A percentile compares a stretch with the other conserved stretches of the same genome.
These are phyloP conservation scores for Stephania yunnanensis DNA, from an alignment of 164 flowering plant species.

Conservation along the genomic window DNA sequence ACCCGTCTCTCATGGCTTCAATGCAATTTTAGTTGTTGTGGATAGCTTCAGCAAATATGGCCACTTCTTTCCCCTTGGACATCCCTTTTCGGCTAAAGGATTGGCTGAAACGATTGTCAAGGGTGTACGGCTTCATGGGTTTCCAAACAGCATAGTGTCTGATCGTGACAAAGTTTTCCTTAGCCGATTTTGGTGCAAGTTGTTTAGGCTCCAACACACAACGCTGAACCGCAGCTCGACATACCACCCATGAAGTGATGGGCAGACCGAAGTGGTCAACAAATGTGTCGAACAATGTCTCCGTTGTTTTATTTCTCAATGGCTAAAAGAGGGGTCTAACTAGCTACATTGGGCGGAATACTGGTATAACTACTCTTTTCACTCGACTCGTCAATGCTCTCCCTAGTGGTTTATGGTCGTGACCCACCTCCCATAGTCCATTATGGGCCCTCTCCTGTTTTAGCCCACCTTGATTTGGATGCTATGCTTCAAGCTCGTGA, in stretches of 20 bases:
- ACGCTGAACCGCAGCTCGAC: background rate
- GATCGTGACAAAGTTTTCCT: background rate
- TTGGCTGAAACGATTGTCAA: background rate
- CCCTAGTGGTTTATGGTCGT: too few species aligned
- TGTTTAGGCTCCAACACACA: background rate
- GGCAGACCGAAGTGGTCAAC: background rate
- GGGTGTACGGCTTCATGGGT: background rate
- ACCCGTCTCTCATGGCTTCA: background rate
- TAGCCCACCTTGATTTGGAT: too few species aligned
- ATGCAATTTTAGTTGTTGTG: background rate
- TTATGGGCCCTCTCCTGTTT: too few species aligned
- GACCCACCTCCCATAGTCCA: too few species aligned
- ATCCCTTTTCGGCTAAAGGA: background rate
- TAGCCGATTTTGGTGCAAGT: background rate
- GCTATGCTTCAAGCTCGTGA: too few species aligned
- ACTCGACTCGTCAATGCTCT: background rate
- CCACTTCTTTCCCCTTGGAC: background rate
- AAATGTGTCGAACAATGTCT: background rate
- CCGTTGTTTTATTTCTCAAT: background rate
- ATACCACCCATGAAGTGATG: conserved; percentile 1
- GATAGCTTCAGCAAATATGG: background rate
- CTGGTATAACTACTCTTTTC: background rate
- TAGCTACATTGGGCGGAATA: conserved; percentile 7
- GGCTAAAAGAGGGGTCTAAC: background rate
- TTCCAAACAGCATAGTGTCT: background rate